Evolutionary conservation across 805 yeast species (phyloP).

Genomic region (Isabelozyma pseudorhagii): DNA sequence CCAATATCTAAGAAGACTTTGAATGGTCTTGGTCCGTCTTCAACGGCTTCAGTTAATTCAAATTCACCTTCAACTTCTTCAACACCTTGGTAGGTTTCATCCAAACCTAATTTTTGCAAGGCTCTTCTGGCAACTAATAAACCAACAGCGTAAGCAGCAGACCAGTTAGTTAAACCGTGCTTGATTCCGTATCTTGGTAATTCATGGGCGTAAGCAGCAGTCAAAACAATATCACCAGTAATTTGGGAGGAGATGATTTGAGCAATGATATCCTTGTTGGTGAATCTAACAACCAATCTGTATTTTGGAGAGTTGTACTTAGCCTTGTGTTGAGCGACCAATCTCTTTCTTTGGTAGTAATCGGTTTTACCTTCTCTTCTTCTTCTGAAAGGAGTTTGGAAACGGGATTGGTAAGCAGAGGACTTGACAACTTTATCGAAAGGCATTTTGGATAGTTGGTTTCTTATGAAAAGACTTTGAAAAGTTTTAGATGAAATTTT

Average conservation of each 20-base stretch:
- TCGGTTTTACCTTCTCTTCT: constrained; percentile 99
- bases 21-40: constrained; percentile 99
- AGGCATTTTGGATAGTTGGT: constrained; percentile 52
- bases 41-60: constrained; percentile 97
- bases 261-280: constrained; percentile 99
- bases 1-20: constrained; percentile 99
- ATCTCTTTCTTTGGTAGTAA: constrained; percentile 99
- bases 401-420: constrained; percentile 97
- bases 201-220: constrained; percentile 99
- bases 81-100: constrained; percentile 97
- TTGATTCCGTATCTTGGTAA: constrained; percentile 95
- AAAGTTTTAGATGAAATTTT: not conserved
- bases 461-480: not conserved
- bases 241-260: constrained; percentile 96
- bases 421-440: constrained; percentile 71
- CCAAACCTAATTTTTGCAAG: constrained; percentile 94
- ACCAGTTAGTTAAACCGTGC: constrained; percentile 99
- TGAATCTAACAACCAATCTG: constrained; percentile 99
- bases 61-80: constrained; percentile 99
- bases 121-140: constrained; percentile 98
- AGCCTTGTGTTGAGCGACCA: constrained; percentile 99
- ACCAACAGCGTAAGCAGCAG: constrained; percentile 99
- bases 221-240: constrained; percentile 92
- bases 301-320: constrained; percentile 99
- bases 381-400: constrained; percentile 99